A percentile compares a stretch with the other conserved stretches of the same genome.
Evolutionary conservation across 73 alveolate genomes (phyloP).

Genomic region (Stentor coeruleus): DNA sequence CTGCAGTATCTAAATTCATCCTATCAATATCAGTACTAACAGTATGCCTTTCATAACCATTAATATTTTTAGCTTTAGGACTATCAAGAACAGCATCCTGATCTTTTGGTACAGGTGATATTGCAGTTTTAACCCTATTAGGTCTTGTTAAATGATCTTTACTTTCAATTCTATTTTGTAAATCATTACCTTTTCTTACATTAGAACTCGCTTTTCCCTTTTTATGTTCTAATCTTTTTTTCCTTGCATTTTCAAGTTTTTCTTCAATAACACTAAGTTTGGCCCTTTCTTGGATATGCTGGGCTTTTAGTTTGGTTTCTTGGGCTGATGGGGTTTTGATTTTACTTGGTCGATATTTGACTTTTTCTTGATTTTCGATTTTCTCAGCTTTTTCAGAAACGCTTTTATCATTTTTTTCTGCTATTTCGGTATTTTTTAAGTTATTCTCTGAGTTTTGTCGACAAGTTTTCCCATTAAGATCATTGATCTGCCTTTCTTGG

Average conservation of each 20-base stretch:
- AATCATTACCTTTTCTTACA: neutral
- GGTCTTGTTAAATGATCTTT: neutral
- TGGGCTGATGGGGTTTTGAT: neutral
- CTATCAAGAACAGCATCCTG: neutral
- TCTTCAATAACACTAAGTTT: constrained; percentile 6
- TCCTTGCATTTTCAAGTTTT: constrained; percentile 5
- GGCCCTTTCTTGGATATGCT: neutral
- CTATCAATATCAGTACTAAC: neutral
- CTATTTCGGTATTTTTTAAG: neutral
- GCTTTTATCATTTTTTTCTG: neutral
- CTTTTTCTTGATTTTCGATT: neutral
- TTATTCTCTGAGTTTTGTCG: neutral
- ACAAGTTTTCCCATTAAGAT: neutral
- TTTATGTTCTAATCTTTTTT: neutral
- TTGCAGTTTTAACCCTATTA: neutral
- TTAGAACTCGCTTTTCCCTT: neutral
- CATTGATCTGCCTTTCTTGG: constrained; percentile 5
- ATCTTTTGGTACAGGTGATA: neutral
- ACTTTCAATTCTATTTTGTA: neutral
- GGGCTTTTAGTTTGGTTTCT: neutral
- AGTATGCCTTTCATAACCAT: neutral
- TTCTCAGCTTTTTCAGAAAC: neutral
- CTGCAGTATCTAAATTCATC: neutral
- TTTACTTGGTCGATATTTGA: neutral
- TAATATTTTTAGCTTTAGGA: neutral